These are phyloP conservation scores for Saturnispora dispora DNA, from an alignment of 805 yeast species.

Conservation along the genomic window DNA sequence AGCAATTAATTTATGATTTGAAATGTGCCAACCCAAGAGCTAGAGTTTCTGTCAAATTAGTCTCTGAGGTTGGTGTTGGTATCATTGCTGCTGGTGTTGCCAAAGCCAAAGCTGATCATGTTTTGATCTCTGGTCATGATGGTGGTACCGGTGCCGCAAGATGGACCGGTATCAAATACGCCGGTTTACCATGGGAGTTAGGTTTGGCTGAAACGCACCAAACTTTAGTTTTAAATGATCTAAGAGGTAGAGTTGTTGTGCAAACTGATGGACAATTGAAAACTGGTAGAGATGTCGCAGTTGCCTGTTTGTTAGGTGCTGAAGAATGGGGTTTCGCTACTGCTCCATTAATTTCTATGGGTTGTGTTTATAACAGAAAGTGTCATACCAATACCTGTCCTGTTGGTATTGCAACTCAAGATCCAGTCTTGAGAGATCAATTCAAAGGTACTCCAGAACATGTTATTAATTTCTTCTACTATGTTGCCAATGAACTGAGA, in stretches of 20 bases:
- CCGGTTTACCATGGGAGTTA: constrained; percentile 98
- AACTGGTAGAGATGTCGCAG: constrained; percentile 94
- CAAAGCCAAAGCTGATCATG: constrained; percentile 96
- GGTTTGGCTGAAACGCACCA: constrained; percentile 98
- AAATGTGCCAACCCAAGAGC: constrained; percentile 97
- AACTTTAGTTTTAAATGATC: constrained; percentile 88
- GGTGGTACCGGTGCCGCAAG: constrained; percentile 99
- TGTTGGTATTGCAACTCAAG: constrained; percentile 98
- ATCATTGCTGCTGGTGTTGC: constrained; percentile 99
- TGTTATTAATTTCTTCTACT: constrained; percentile 94
- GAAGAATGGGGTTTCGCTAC: constrained; percentile 99
- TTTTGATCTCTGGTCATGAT: constrained; percentile 93
- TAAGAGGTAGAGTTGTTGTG: constrained; percentile 89
- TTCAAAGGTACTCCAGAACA: constrained; percentile 97
- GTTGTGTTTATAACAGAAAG: constrained; percentile 93
- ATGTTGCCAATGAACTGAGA: constrained; percentile 86
- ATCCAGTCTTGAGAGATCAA: constrained; percentile 84
- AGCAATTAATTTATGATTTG: constrained; percentile 91
- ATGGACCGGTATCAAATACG: constrained; percentile 93
- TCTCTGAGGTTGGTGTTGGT: constrained; percentile 98
- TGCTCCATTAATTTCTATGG: constrained; percentile 93
- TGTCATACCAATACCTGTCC: constrained; percentile 94
- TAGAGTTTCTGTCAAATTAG: constrained; percentile 91
- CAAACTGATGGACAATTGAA: constrained; percentile 99
- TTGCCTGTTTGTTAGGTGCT: constrained; percentile 94